phyloP scores from a whole-genome alignment of 345 rosid species.

The Citrus glauca region DNA sequence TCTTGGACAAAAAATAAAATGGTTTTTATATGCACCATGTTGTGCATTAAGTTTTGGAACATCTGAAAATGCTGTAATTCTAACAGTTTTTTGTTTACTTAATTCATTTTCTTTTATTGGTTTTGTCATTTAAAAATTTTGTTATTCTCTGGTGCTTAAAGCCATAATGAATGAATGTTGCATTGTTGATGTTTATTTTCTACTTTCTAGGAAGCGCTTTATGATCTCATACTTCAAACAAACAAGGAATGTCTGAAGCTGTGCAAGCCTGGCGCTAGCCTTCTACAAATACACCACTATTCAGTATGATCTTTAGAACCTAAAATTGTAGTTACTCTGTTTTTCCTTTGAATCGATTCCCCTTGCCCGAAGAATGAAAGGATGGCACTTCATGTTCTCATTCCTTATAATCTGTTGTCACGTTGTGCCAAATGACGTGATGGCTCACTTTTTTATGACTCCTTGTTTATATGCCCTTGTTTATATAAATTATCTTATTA shows the following conservation, averaged over 20 bases:
- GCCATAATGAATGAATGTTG: not conserved
- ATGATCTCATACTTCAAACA: constrained; percentile 80
- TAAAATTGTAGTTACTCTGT: not conserved
- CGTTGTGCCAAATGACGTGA: not conserved
- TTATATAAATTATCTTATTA: not conserved
- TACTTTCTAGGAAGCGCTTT: constrained; percentile 67
- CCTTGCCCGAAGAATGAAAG: not conserved
- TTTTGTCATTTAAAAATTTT: not conserved
- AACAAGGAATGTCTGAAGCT: constrained; percentile 71
- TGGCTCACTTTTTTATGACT: not conserved
- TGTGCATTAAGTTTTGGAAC: not conserved
- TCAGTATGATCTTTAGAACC: constrained; percentile 48
- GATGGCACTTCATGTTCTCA: not conserved
- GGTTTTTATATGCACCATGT: not conserved
- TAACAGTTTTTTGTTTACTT: not conserved
- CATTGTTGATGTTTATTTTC: constrained; percentile 8
- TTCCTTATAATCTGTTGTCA: not conserved
- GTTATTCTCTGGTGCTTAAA: not conserved
- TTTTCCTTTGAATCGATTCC: not conserved
- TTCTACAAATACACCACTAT: constrained; percentile 61
- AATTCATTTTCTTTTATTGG: not conserved
- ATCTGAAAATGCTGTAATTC: not conserved
- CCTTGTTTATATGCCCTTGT: not conserved
- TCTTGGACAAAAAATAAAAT: not conserved
- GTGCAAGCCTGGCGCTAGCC: constrained; percentile 79